phyloP scores from a whole-genome alignment of 2,329 filamentous ascomycete genomes.

The Penicillium aurantiogriseum region DNA sequence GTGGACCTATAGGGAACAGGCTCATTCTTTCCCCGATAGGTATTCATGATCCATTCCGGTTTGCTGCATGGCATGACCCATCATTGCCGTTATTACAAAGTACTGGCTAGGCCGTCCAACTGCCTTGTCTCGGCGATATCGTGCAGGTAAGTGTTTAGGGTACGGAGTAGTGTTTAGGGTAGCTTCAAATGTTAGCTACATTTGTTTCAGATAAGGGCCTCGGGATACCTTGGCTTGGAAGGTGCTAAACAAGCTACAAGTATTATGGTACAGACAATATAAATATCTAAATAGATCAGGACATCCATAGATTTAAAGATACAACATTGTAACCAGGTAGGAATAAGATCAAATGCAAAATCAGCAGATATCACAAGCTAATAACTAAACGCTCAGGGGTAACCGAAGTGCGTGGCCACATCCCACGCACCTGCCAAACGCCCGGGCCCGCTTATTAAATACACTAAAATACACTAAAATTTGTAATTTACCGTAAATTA shows the following conservation, averaged over 20 bases:
- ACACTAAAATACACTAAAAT: neutral
- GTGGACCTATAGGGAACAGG: neutral
- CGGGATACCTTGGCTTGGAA: neutral
- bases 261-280: neutral
- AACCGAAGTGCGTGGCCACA: slow-evolving; percentile 10
- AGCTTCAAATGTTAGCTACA: neutral
- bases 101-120: neutral
- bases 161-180: neutral
- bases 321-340: neutral
- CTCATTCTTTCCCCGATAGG: neutral
- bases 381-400: neutral
- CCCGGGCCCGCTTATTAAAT: neutral
- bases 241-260: neutral
- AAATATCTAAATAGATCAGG: neutral
- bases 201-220: neutral
- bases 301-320: neutral
- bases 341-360: neutral
- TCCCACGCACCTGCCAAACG: neutral
- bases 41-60: neutral
- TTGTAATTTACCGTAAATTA: slow-evolving; percentile 14
- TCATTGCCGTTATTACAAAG: neutral
- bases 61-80: neutral
- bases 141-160: neutral
- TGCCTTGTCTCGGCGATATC: neutral
- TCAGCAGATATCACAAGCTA: neutral